Percentiles rank a stretch among this genome's conserved stretches.
These are phyloP conservation scores for Colletotrichum zoysiae DNA, from an alignment of 2,329 filamentous ascomycete species.

Conservation along the genomic window DNA sequence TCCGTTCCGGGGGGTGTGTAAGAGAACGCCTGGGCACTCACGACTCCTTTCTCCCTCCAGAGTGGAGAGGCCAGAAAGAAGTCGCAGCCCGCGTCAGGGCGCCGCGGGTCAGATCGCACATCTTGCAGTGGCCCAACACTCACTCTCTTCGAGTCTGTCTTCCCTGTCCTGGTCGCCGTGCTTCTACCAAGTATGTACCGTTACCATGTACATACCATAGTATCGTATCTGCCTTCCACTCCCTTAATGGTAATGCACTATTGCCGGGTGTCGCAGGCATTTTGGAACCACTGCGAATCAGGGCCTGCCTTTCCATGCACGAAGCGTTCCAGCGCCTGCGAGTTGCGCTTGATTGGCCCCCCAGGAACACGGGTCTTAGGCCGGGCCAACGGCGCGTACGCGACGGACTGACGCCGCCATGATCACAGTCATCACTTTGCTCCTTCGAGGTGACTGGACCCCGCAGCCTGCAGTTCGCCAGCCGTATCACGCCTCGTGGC, in stretches of 20 bases:
- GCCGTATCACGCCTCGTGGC: slow-evolving; percentile 26
- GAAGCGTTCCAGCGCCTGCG: slow-evolving; percentile 55
- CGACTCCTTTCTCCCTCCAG: background rate
- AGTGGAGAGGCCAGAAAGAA: slow-evolving; percentile 27
- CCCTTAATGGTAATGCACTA: slow-evolving; percentile 37
- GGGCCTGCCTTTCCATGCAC: slow-evolving; percentile 54
- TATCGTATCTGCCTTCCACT: background rate
- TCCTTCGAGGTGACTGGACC: slow-evolving; percentile 14
- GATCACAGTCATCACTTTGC: slow-evolving; percentile 34
- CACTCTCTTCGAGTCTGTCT: slow-evolving; percentile 23
- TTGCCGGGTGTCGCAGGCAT: slow-evolving; percentile 41
- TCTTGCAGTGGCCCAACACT: slow-evolving; percentile 33
- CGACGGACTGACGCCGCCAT: slow-evolving; percentile 34
- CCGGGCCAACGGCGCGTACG: slow-evolving; percentile 57
- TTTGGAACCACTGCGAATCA: slow-evolving; percentile 53
- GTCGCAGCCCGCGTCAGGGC: slow-evolving; percentile 37
- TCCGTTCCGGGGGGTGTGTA: slow-evolving; percentile 35
- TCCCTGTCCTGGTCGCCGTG: slow-evolving; percentile 14
- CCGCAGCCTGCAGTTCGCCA: slow-evolving; percentile 28
- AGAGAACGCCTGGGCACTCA: slow-evolving; percentile 31
- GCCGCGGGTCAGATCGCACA: slow-evolving; percentile 38
- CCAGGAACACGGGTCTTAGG: slow-evolving; percentile 37
- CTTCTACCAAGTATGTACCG: background rate
- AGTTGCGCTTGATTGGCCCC: slow-evolving; percentile 54
- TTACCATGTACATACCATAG: too few species aligned